Evolutionary conservation across 2,329 filamentous ascomycete genomes (phyloP).

Genomic region (Pseudocercospora crystallina): DNA sequence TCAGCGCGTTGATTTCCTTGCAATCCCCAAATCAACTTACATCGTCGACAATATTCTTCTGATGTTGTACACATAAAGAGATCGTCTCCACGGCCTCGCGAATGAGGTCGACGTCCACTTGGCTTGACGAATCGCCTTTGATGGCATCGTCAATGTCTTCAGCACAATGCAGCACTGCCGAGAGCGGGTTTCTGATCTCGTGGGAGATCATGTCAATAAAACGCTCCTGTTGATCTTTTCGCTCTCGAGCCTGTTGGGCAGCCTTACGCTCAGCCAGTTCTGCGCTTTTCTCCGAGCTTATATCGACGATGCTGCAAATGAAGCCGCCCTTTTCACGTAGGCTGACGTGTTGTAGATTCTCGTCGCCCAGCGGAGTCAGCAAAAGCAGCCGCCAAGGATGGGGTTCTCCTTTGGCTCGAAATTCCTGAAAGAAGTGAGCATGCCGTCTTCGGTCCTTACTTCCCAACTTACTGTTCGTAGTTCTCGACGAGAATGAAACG

Average conservation of each 20-base stretch:
- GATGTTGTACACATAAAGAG: conserved; percentile 45
- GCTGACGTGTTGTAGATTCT: conserved; percentile 34
- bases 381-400: conserved; percentile 44
- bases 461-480: conserved; percentile 32
- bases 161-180: conserved; percentile 43
- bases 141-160: conserved; percentile 42
- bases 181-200: conserved; percentile 39
- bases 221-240: conserved; percentile 47
- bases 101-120: conserved; percentile 24
- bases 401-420: conserved; percentile 38
- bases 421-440: conserved; percentile 30
- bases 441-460: no score
- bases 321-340: conserved; percentile 42
- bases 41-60: conserved; percentile 44
- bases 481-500: conserved; percentile 40
- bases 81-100: conserved; percentile 37
- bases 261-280: conserved; percentile 44
- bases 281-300: conserved; percentile 47
- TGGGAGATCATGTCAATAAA: conserved; percentile 49
- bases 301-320: conserved; percentile 49
- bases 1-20: no score
- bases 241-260: conserved; percentile 43
- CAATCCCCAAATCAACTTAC: conserved; percentile 8
- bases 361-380: conserved; percentile 43
- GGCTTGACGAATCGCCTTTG: conserved; percentile 16